Evolutionary conservation across 768 basidiomycete genomes (phyloP).

Genomic region (Clitopilus passeckerianus): DNA sequence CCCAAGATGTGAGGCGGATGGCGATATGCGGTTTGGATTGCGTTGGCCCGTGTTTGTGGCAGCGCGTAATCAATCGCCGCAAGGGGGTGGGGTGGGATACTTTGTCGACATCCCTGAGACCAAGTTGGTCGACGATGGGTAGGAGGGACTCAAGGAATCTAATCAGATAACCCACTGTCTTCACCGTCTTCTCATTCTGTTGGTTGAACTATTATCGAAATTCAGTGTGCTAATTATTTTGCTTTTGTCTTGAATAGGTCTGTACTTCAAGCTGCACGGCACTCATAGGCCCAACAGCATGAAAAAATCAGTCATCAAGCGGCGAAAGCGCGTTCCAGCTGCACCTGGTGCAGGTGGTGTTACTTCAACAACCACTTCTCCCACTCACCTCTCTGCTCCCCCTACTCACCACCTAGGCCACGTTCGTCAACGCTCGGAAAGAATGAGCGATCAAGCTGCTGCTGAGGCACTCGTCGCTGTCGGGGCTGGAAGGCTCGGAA

Average conservation of each 20-base stretch:
- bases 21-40: neutral
- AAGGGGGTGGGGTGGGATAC: neutral
- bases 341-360: conserved; percentile 46
- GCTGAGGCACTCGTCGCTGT: conserved; percentile 87
- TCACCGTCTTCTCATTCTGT: neutral
- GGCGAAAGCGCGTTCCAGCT: conserved; percentile 94
- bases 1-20: neutral
- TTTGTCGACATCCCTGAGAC: neutral
- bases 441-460: conserved; percentile 79
- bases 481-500: conserved; percentile 39
- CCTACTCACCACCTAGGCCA: conserved; percentile 5
- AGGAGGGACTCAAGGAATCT: neutral
- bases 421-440: conserved; percentile 4
- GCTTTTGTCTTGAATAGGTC: conserved; percentile 47
- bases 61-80: neutral
- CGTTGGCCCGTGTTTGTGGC: neutral
- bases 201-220: neutral
- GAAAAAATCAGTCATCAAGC: conserved; percentile 99
- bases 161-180: neutral
- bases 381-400: conserved; percentile 5
- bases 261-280: conserved; percentile 98
- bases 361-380: conserved; percentile 9
- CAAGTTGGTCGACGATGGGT: neutral
- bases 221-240: neutral
- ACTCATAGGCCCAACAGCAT: conserved; percentile 96